Percentiles rank a stretch among this genome's conserved stretches.
These are phyloP conservation scores for Kalanchoe fedtschenkoi DNA, from an alignment of 164 flowering plant species.

Conservation along the genomic window DNA sequence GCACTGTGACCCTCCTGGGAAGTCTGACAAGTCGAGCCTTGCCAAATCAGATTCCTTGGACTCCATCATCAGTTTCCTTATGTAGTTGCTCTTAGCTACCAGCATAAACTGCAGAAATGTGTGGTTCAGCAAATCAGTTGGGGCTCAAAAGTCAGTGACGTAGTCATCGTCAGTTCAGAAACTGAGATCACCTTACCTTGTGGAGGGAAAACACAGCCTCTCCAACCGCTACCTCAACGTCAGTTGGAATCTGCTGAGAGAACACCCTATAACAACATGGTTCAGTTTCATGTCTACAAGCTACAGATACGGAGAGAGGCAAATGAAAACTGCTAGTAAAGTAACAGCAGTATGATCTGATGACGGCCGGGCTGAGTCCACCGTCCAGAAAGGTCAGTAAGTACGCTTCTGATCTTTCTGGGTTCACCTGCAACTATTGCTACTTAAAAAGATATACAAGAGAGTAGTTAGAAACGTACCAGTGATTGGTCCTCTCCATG, in stretches of 20 bases:
- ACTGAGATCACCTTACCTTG: conserved; percentile 40
- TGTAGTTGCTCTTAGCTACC: conserved; percentile 73
- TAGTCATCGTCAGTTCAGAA: background rate
- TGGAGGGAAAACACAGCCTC: conserved; percentile 49
- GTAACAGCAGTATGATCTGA: too few relatives aligned
- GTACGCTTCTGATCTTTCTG: background rate
- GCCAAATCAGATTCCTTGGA: conserved; percentile 59
- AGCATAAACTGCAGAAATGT: conserved; percentile 64
- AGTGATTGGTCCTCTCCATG: conserved; percentile 4
- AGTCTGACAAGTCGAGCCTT: conserved; percentile 32
- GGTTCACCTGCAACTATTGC: background rate
- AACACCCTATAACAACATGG: background rate
- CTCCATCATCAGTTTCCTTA: conserved; percentile 59
- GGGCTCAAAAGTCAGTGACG: background rate
- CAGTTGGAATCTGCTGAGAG: conserved; percentile 9
- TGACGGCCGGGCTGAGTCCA: too few relatives aligned
- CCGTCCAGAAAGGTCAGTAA: too few relatives aligned
- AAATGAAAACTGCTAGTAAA: too few relatives aligned
- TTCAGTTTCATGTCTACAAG: background rate
- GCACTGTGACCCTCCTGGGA: conserved; percentile 89
- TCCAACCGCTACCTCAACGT: conserved; percentile 3
- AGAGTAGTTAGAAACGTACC: background rate
- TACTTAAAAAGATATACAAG: background rate
- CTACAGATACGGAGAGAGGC: too few relatives aligned
- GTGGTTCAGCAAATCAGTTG: background rate